Conservation (phyloP, 2,329 filamentous ascomycete species). For the Hypoxylon sp. region DNA sequence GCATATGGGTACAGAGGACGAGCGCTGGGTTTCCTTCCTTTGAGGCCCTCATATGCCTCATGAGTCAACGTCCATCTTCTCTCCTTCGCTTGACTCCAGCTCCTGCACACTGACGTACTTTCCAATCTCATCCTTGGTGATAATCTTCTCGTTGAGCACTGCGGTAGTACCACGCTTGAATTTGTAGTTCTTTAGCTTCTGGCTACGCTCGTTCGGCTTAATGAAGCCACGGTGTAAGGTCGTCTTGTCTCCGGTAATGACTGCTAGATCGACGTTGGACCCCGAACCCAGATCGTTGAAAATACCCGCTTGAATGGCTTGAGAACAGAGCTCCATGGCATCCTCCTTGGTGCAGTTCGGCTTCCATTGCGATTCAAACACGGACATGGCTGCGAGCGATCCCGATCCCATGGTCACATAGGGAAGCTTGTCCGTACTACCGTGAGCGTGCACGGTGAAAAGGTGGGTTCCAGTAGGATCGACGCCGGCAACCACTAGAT, state of each 20-base stretch:
- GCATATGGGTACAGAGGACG: constrained; percentile 42
- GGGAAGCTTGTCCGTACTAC: constrained; percentile 97
- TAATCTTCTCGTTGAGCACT: constrained; percentile 95
- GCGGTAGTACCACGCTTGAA: constrained; percentile 95
- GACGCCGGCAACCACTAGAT: constrained; percentile 95
- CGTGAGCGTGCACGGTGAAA: constrained; percentile 98
- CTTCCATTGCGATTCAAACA: constrained; percentile 98
- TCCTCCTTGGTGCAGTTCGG: constrained; percentile 78
- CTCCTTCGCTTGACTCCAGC: constrained; percentile 75
- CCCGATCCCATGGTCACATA: constrained; percentile 99
- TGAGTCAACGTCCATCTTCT: constrained; percentile 78
- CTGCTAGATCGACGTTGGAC: constrained; percentile 95
- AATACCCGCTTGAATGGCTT: constrained; percentile 93
- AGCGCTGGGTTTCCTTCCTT: constrained; percentile 2
- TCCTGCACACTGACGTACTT: constrained; percentile 96
- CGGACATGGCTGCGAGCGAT: constrained; percentile 95
- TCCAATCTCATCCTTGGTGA: constrained; percentile 92
- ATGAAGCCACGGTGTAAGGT: constrained; percentile 93
- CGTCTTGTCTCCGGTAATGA: constrained; percentile 96
- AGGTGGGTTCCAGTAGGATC: constrained; percentile 96
- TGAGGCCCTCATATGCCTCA: constrained; percentile 55
- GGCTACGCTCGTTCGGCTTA: constrained; percentile 89
- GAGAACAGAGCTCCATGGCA: constrained; percentile 77
- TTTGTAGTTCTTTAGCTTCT: constrained; percentile 93
- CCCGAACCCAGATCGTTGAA: constrained; percentile 98